These are phyloP conservation scores for Aspergillus bombycis DNA, from an alignment of 2,329 filamentous ascomycete species.

Conservation along the genomic window DNA sequence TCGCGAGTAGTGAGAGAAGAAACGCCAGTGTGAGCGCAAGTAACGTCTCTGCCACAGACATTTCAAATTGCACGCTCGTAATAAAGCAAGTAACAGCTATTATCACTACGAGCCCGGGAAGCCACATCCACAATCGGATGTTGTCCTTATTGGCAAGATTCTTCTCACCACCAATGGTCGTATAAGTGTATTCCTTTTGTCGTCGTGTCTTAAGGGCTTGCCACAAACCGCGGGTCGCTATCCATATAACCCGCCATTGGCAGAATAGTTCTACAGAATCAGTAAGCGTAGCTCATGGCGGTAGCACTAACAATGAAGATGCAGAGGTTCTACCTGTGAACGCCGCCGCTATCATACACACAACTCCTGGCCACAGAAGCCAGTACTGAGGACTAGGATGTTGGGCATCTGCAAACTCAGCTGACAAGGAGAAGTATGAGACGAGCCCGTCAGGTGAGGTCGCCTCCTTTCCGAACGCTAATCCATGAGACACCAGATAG, in stretches of 20 bases:
- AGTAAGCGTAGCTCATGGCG: neutral
- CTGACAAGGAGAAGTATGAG: slow-evolving; percentile 6
- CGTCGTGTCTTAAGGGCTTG: neutral
- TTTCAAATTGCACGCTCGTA: neutral
- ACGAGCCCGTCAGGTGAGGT: slow-evolving; percentile 1
- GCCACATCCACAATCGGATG: slow-evolving; percentile 9
- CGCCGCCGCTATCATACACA: slow-evolving; percentile 6
- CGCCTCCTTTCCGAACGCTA: slow-evolving; percentile 4
- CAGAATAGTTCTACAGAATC: slow-evolving; percentile 4
- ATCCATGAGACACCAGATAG: slow-evolving; percentile 3
- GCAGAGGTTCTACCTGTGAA: neutral
- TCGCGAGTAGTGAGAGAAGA: slow-evolving; percentile 10
- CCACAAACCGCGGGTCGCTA: neutral
- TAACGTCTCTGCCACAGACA: slow-evolving; percentile 2
- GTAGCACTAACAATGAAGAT: neutral
- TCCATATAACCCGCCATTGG: slow-evolving; percentile 9
- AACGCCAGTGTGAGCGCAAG: slow-evolving; percentile 7
- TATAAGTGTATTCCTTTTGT: neutral
- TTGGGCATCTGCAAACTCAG: slow-evolving; percentile 6
- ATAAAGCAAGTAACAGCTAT: slow-evolving; percentile 1
- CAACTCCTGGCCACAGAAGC: slow-evolving; percentile 9
- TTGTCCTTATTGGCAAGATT: neutral
- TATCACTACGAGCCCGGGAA: neutral
- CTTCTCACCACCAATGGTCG: neutral
- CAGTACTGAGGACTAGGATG: slow-evolving; percentile 11